Evolutionary conservation across 176 grass and related monocot species (phyloP), one percentile per base, ranked within the genome.

Genomic region (Calamus simplicifolius): DNA sequence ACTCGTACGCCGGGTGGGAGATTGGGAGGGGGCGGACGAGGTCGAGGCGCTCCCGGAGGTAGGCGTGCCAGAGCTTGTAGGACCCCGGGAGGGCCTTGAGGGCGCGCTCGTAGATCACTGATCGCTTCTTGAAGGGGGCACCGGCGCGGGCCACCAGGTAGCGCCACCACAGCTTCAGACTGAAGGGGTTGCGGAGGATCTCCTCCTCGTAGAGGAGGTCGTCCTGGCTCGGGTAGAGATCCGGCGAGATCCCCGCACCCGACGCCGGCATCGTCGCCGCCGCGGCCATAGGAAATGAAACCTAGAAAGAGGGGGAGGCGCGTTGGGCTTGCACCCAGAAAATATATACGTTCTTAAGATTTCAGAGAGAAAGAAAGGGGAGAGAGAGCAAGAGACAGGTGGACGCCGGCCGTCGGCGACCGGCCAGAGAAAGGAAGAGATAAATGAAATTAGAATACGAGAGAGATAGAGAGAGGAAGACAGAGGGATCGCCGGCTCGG

Each of bases 1-100:
- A 93, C 18, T 59, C 18, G 79, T 73, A 92, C 35, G 73, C 72
- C 18, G 25, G 49, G 80, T 92, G 79, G 57, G 80, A 61, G 69
- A 92, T 71, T 5, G 88, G 76, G 61, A 75, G 83, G 55, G 70
- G 79, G 48, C 88, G 88, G 5, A 75, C 83, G 57, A 78, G 63
- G 68, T 92, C 88, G 48, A 86, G 75, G 65, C 88, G 88, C 64
- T 92, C 83, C 16, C 83, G 83, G 76, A 92, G 83, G 73, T 91
- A 91, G 5, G 88, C 88, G 23, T 91, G 56, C 88, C 88, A 91
- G 16, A 91, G 83, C 83, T 91, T 91, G 76, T 86, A 91, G 69
- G 77, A 81, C 0, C 83, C 83, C 1, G 88, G 88, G 0, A 91
- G 77, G 25, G 83, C 88, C 80, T 78, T 92, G 76, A 92, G 61